phyloP scores from a whole-genome alignment of 2,329 filamentous ascomycete species.

The Fusarium compactum region DNA sequence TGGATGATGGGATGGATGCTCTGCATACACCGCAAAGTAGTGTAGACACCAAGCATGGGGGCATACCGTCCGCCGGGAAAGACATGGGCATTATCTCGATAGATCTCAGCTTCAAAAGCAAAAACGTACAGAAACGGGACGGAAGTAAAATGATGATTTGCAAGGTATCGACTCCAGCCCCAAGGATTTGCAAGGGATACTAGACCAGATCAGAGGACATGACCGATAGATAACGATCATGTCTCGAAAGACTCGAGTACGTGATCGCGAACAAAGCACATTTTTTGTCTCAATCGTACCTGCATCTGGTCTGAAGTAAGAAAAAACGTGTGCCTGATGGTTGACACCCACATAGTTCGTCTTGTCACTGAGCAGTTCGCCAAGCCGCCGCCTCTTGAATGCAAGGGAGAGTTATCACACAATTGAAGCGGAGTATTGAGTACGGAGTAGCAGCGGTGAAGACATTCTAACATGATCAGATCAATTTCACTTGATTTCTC shows the following conservation, averaged over 20 bases:
- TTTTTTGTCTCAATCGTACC: conserved; percentile 9
- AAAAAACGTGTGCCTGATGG: conserved; percentile 17
- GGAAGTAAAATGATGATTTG: conserved; percentile 8
- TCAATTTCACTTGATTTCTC: background rate
- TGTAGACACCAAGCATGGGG: background rate
- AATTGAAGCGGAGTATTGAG: conserved; percentile 13
- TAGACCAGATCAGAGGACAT: conserved; percentile 10
- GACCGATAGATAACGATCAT: conserved; percentile 18
- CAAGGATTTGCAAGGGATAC: conserved; percentile 9
- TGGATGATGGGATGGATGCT: conserved; percentile 30
- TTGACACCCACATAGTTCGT: conserved; percentile 24
- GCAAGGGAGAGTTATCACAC: conserved; percentile 38
- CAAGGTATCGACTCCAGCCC: conserved; percentile 9
- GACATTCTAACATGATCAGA: conserved; percentile 9
- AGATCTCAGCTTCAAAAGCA: conserved; percentile 28
- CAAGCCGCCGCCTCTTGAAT: conserved; percentile 33
- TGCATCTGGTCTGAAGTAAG: conserved; percentile 5
- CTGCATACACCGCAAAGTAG: conserved; percentile 31
- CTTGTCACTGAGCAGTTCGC: conserved; percentile 6
- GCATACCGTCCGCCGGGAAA: background rate
- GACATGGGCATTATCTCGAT: conserved; percentile 23
- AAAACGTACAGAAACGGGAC: background rate
- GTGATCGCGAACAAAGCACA: conserved; percentile 24
- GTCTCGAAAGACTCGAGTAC: conserved; percentile 5
- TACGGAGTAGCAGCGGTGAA: conserved; percentile 35